phyloP scores from a whole-genome alignment of 2,329 filamentous ascomycete genomes.

The Fusarium kyushuense region DNA sequence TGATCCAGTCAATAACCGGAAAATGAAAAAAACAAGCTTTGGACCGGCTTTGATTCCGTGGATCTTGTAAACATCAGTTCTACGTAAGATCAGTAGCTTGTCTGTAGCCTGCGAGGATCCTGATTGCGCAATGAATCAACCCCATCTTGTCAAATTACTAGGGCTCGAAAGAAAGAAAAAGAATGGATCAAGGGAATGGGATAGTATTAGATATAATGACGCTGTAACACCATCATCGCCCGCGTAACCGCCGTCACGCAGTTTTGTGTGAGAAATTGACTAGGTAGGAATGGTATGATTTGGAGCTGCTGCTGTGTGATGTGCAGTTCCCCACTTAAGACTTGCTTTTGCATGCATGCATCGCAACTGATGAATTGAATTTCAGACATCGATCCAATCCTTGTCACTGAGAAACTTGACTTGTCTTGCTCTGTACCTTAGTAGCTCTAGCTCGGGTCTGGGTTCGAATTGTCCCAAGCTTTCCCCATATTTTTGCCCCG shows the following conservation, averaged over 20 bases:
- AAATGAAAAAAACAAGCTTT: conserved; percentile 34
- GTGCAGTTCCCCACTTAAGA: conserved; percentile 27
- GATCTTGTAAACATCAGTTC: conserved; percentile 4
- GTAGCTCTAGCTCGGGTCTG: neutral
- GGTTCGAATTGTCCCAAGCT: conserved; percentile 19
- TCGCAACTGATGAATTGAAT: neutral
- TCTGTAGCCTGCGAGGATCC: neutral
- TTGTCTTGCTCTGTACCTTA: neutral
- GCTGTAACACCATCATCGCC: conserved; percentile 47
- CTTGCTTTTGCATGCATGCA: conserved; percentile 11
- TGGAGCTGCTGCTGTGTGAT: neutral
- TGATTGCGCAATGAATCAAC: conserved; percentile 1
- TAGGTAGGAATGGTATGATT: conserved; percentile 10
- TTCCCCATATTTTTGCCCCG: conserved; percentile 36
- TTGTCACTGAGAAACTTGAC: conserved; percentile 4
- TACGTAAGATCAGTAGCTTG: neutral
- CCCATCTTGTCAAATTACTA: neutral
- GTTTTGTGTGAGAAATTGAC: conserved; percentile 8
- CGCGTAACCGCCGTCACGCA: conserved; percentile 17
- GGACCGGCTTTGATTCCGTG: conserved; percentile 15
- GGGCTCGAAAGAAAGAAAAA: neutral
- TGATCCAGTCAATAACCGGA: conserved; percentile 3
- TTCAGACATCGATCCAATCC: conserved; percentile 2
- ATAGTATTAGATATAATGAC: conserved; percentile 36
- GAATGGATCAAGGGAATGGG: conserved; percentile 24